Evolutionary conservation across 768 basidiomycete species (phyloP), one percentile per base, ranked within the genome.

Genomic region (Lanmaoa rubissima): DNA sequence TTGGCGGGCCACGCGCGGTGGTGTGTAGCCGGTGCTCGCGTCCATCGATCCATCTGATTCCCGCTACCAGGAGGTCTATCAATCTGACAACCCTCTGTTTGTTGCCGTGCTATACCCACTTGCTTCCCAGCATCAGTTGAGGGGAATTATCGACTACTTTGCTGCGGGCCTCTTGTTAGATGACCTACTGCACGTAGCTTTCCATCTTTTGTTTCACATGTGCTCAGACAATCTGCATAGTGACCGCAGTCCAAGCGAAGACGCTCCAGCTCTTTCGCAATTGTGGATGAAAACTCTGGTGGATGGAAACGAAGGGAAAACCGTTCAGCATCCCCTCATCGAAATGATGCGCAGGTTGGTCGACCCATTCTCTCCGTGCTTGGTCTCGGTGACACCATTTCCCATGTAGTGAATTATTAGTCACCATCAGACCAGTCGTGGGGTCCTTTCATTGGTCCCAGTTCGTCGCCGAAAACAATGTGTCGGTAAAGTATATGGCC

Each of bases 381-480:
- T 31, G 38, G 13, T 12, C 16, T 4, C 17, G 35, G 10, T 48
- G 32, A 35, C 21, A 11, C 24, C 11, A 7, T 50, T 8, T 52
- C 17, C 34, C 13, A 43, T 42, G 19, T 19, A 61, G 62, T 8
- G 51, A 58, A 34, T 44, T 61, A 40, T 31, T 54, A 32, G 35
- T 40, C 32, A 17, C 16, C 16, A 49, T 52, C 40, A 64, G 53
- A 19, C 41, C 48, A 8, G 48, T 34, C 17, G 26, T 59, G 5
- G 48, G 55, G 19, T 55, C 62, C 7, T 59, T 55, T 26, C 60
- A 61, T 14, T 58, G 48, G 53, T 51, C 62, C 17, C 53, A 56
- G 38, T 58, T 61, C 24, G 38, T 63, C 13, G 14, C 39, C 16
- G n/a, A 26, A 12, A 54, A 48, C 44, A 34, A 46, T 11, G 47